phyloP scores from a whole-genome alignment of 2,329 filamentous ascomycete species.

The Canariomyces notabilis region DNA sequence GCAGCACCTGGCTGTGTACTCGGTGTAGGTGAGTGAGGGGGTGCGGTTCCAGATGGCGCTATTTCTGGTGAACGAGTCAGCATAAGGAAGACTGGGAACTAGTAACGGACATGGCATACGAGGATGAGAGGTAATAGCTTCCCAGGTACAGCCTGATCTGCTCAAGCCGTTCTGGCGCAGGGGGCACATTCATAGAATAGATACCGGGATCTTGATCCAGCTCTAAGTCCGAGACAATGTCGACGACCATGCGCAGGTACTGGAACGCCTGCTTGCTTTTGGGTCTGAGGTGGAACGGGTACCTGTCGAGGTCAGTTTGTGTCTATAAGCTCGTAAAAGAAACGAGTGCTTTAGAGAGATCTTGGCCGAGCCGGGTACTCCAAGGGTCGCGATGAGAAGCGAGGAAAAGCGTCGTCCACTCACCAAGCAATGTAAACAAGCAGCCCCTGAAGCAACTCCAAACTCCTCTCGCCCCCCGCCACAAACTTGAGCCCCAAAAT shows the following conservation, averaged over 20 bases:
- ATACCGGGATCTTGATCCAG: slow-evolving; percentile 38
- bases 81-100: background rate
- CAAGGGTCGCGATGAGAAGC: background rate
- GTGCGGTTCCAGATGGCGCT: slow-evolving; percentile 35
- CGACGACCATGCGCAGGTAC: slow-evolving; percentile 48
- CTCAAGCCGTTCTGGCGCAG: slow-evolving; percentile 33
- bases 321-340: background rate
- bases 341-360: background rate
- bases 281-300: slow-evolving; percentile 50
- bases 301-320: slow-evolving; percentile 34
- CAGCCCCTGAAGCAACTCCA: slow-evolving; percentile 54
- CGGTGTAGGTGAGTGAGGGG: slow-evolving; percentile 33
- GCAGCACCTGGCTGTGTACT: slow-evolving; percentile 43
- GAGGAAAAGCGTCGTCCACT: slow-evolving; percentile 12
- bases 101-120: slow-evolving; percentile 31
- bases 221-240: slow-evolving; percentile 46
- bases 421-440: slow-evolving; percentile 56
- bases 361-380: background rate
- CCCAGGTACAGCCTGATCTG: slow-evolving; percentile 42
- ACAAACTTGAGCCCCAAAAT: slow-evolving; percentile 53
- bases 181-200: slow-evolving; percentile 21
- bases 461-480: slow-evolving; percentile 49
- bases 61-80: slow-evolving; percentile 32
- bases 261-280: slow-evolving; percentile 46
- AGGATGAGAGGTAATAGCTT: slow-evolving; percentile 40